Evolutionary conservation across 352 stramenopile species (phyloP), one percentile per base, ranked within the genome.

Genomic region (Pythium diclinum): DNA sequence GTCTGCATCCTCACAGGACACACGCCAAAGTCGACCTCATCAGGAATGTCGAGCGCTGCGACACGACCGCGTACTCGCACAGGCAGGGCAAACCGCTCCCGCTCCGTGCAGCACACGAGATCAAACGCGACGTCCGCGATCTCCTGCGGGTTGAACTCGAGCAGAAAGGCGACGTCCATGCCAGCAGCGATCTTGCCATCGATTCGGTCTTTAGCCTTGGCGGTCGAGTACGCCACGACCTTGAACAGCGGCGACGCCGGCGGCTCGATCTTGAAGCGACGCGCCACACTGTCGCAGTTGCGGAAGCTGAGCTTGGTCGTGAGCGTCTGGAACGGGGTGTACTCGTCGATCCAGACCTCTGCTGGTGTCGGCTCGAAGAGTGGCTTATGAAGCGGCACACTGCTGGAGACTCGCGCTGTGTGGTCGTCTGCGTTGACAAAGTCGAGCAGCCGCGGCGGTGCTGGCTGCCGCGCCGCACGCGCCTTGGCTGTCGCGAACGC

Each of bases 81-180:
- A 14, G 94, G 93, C 6, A 98, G 72, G 32, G 97, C 40, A 61
- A 98, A 98, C n/a, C 92, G 94, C 71, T 98, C 94, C 17, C 95
- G 79, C 69, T 98, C 94, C 1, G 95, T 98, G 58, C 78, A 85
- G 66, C 91, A 97, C n/a, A 98, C 78, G 34, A 98, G 78, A 28
- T 98, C 93, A 14, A 92, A 60, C 0, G 79, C 70, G 61, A 98
- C 96, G 28, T 98, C 89, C 6, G 72, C 77, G 49, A 96, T 69
- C 61, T 97, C 91, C 56, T 97, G 89, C 2, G 93, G 91, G 13
- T 75, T 81, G 65, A 98, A 98, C 42, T 90, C 92, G 16, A 98
- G 81, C 36, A 80, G 61, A 69, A 97, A 98, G 59, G 66, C 77
- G 19, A 97, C 74, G 55, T 98, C 91, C 91, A 98, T 98, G n/a